phyloP scores from a whole-genome alignment of 768 basidiomycete genomes.

The Leucocoprinus birnbaumii region DNA sequence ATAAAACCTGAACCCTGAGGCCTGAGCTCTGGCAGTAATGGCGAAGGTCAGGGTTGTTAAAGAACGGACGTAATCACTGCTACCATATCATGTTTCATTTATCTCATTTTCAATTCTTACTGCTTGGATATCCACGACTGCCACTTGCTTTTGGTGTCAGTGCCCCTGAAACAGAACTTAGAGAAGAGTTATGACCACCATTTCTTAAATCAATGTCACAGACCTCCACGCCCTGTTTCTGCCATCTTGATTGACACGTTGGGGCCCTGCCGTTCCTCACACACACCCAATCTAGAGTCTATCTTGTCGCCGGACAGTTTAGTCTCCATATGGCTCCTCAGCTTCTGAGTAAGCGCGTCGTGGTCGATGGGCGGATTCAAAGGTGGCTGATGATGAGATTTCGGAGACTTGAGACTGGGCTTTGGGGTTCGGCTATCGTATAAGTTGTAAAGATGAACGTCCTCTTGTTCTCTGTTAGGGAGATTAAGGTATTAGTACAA shows the following conservation, averaged over 20 bases:
- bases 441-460: slow-evolving; percentile 25
- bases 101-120: neutral
- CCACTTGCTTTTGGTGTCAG: neutral
- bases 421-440: slow-evolving; percentile 20
- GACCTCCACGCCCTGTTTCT: neutral
- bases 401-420: slow-evolving; percentile 4
- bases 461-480: slow-evolving; percentile 23
- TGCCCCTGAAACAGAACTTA: neutral
- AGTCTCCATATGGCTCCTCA: slow-evolving; percentile 7
- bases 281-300: neutral
- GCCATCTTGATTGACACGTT: no score
- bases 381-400: neutral
- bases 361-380: slow-evolving; percentile 1
- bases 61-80: no score
- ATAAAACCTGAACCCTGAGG: no score
- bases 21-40: no score
- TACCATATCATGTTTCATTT: neutral
- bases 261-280: neutral
- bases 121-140: neutral
- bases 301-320: neutral
- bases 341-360: slow-evolving; percentile 8
- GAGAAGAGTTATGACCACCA: neutral
- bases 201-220: neutral
- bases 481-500: neutral
- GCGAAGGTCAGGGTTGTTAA: no score